These are phyloP conservation scores for Brassica incana DNA, from an alignment of 345 rosid species.

Conservation along the genomic window DNA sequence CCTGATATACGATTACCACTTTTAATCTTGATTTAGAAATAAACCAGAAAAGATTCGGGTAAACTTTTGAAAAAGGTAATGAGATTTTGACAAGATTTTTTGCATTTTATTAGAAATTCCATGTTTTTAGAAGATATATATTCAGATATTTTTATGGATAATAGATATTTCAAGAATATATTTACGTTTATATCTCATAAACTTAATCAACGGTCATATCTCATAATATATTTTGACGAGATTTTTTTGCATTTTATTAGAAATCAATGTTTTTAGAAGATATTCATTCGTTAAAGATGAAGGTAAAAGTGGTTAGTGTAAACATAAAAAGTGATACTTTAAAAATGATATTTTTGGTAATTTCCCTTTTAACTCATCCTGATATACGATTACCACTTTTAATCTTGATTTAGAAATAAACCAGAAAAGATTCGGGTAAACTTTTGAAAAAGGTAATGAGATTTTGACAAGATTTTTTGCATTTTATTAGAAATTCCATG, in stretches of 20 bases:
- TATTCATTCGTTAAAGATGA: too few relatives aligned
- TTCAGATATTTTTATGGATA: not conserved
- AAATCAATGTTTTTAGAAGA: not conserved
- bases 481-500: not conserved
- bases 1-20: not conserved
- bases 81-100: not conserved
- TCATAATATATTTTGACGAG: not conserved
- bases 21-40: not conserved
- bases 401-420: not conserved
- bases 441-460: conserved; percentile 6
- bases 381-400: not conserved
- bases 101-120: conserved; percentile 1
- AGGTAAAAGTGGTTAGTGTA: too few relatives aligned
- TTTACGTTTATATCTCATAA: not conserved
- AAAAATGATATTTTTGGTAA: too few relatives aligned
- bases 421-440: conserved; percentile 9
- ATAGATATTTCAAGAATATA: not conserved
- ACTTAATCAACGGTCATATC: too few relatives aligned
- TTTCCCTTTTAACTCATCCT: not conserved
- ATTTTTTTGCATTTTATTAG: conserved; percentile 7
- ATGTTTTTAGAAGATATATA: not conserved
- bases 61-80: conserved; percentile 6
- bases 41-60: conserved; percentile 6
- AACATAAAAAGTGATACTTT: too few relatives aligned
- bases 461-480: not conserved